Evolutionary conservation across 2,329 filamentous ascomycete genomes (phyloP).

Genomic region (Pseudovirgaria hyperparasitica): DNA sequence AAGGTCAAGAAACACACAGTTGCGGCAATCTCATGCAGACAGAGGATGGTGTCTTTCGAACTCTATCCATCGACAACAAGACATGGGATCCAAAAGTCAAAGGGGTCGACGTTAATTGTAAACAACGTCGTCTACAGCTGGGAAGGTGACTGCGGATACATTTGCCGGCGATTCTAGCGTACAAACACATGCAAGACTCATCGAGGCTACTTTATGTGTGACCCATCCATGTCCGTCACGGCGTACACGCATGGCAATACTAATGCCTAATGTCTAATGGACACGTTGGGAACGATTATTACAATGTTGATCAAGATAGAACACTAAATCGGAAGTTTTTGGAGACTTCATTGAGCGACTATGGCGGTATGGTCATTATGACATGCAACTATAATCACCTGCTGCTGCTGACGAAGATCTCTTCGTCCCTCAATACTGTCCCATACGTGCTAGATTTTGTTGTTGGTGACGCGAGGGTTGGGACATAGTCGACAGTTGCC

Average conservation of each 20-base stretch:
- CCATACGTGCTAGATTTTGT: conserved; percentile 26
- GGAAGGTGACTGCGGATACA: conserved; percentile 42
- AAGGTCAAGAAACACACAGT: conserved; percentile 41
- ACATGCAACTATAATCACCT: conserved; percentile 31
- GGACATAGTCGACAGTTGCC: conserved; percentile 31
- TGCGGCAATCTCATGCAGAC: conserved; percentile 41
- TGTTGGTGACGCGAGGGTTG: conserved; percentile 32
- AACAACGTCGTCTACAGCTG: conserved; percentile 44
- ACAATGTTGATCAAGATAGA: conserved; percentile 39
- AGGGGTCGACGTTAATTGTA: conserved; percentile 41
- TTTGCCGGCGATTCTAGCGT: conserved; percentile 38
- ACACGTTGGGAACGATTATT: conserved; percentile 40
- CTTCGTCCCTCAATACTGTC: conserved; percentile 27
- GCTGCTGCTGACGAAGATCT: conserved; percentile 26
- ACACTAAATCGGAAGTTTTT: conserved; percentile 35
- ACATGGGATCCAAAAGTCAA: conserved; percentile 46
- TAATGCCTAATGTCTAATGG: conserved; percentile 42
- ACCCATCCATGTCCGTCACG: conserved; percentile 35
- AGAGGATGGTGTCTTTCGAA: conserved; percentile 36
- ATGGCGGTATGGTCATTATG: conserved; percentile 35
- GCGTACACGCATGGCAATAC: conserved; percentile 44
- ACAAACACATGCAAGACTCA: conserved; percentile 37
- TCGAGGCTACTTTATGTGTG: conserved; percentile 45
- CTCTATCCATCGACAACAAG: conserved; percentile 45
- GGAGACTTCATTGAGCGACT: conserved; percentile 30